Evolutionary conservation across 768 basidiomycete genomes (phyloP).

Genomic region (Podaxis rugospora): DNA sequence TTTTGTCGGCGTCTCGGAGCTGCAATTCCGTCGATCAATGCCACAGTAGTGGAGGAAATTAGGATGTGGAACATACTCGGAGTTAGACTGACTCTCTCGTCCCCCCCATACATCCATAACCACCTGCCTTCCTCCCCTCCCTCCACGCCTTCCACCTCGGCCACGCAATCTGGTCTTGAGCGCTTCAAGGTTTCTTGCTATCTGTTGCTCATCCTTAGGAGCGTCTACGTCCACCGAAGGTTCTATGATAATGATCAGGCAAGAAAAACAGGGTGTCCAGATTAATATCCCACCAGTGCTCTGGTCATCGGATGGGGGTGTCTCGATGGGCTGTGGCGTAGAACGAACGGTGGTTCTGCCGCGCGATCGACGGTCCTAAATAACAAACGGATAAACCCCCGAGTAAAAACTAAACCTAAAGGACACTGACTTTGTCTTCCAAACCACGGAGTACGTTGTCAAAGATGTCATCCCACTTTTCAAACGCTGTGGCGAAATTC

Average conservation of each 20-base stretch:
- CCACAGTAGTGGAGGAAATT: background rate
- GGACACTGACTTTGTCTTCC: slow-evolving; percentile 65
- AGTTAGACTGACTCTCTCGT: slow-evolving; percentile 56
- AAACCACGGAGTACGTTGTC: slow-evolving; percentile 69
- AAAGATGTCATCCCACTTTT: slow-evolving; percentile 80
- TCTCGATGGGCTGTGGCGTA: slow-evolving; percentile 32
- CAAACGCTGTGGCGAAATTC: slow-evolving; percentile 68
- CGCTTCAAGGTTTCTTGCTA: slow-evolving; percentile 87
- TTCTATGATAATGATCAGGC: slow-evolving; percentile 40
- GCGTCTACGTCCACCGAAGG: slow-evolving; percentile 35
- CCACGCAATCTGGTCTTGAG: slow-evolving; percentile 83
- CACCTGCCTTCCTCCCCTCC: slow-evolving; percentile 46
- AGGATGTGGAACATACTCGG: slow-evolving; percentile 53
- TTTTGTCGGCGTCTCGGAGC: slow-evolving; percentile 61
- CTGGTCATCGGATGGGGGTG: slow-evolving; percentile 57
- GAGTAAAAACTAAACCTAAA: slow-evolving; percentile 36
- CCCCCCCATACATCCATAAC: slow-evolving; percentile 36
- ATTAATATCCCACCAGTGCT: slow-evolving; percentile 43
- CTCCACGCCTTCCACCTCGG: slow-evolving; percentile 57
- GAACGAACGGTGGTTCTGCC: slow-evolving; percentile 38
- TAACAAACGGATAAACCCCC: background rate
- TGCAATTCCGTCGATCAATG: slow-evolving; percentile 19
- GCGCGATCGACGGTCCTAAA: slow-evolving; percentile 70
- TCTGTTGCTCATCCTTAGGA: slow-evolving; percentile 80
- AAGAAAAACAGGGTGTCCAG: background rate